Conservation (phyloP, 75 land plant species). For the Pinus albicaulis region DNA sequence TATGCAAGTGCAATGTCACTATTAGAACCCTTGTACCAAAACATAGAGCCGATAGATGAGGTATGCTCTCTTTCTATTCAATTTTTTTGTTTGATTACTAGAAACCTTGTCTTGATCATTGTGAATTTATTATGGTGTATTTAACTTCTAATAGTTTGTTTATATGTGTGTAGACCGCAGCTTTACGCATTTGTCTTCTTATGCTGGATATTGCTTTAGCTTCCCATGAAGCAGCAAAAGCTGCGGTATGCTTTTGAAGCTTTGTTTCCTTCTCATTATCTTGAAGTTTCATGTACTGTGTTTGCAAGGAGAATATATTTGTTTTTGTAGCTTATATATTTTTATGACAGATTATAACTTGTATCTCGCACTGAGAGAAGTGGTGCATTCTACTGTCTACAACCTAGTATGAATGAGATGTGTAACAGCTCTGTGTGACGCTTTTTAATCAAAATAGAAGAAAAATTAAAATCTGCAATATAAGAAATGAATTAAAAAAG, state of each 20-base stretch:
- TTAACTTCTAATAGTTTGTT: background rate
- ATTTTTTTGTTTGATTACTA: background rate
- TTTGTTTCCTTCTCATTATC: background rate
- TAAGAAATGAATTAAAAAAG: no score
- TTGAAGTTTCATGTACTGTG: background rate
- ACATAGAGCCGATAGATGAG: constrained; percentile 95
- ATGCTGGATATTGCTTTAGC: constrained; percentile 89
- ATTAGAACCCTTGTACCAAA: constrained; percentile 77
- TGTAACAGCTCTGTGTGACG: no score
- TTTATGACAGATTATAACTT: background rate
- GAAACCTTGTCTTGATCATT: background rate
- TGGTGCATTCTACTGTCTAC: no score
- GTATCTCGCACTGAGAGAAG: no score
- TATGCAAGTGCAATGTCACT: constrained; percentile 68
- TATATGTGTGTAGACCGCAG: constrained; percentile 61
- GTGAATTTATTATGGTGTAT: background rate
- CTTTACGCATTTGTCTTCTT: constrained; percentile 83
- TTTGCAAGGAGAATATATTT: background rate
- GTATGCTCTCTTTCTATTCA: constrained; percentile 23
- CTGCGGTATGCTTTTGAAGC: constrained; percentile 61
- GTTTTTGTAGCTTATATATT: constrained; percentile 13
- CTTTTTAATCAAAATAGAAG: no score
- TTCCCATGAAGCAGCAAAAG: constrained; percentile 66
- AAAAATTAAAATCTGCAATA: no score
- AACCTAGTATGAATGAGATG: no score